phyloP scores from a whole-genome alignment of 179 eudicot genomes.

The Drosera spatulata region DNA sequence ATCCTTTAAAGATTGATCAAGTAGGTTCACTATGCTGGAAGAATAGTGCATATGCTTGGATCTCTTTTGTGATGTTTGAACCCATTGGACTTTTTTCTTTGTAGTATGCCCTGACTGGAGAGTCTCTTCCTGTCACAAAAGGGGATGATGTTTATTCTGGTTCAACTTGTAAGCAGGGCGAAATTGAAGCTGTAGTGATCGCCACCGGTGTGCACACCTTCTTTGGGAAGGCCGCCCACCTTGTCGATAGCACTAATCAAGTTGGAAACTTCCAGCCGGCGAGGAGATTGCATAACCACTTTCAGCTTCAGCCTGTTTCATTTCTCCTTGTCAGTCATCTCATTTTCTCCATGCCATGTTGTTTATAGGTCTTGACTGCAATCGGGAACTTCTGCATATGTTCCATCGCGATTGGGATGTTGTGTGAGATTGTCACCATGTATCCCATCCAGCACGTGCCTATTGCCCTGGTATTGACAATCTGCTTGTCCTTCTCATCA shows the following conservation, averaged over 20 bases:
- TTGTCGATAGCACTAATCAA: slow-evolving; percentile 70
- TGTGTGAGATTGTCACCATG: slow-evolving; percentile 61
- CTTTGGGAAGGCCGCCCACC: slow-evolving; percentile 89
- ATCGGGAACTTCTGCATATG: slow-evolving; percentile 86
- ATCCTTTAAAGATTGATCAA: slow-evolving; percentile 83
- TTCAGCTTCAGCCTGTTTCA: not conserved
- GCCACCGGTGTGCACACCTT: slow-evolving; percentile 16
- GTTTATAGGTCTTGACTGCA: slow-evolving; percentile 58
- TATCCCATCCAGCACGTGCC: slow-evolving; percentile 62
- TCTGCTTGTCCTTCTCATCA: slow-evolving; percentile 73
- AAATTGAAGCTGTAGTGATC: slow-evolving; percentile 73
- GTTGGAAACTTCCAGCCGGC: slow-evolving; percentile 85
- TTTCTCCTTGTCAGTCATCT: not conserved
- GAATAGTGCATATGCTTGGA: not conserved
- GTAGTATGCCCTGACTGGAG: slow-evolving; percentile 83
- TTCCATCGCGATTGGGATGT: slow-evolving; percentile 73
- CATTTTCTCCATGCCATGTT: not conserved
- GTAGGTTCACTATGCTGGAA: slow-evolving; percentile 10
- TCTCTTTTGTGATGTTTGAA: not conserved
- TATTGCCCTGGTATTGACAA: slow-evolving; percentile 77
- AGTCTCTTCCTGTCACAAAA: slow-evolving; percentile 80
- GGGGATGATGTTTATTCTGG: slow-evolving; percentile 81
- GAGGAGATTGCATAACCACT: slow-evolving; percentile 5
- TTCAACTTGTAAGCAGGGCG: slow-evolving; percentile 84
- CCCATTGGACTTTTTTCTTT: slow-evolving; percentile 7